Conservation (phyloP, 2,329 filamentous ascomycete genomes). For the Amauroascus verrucosus region DNA sequence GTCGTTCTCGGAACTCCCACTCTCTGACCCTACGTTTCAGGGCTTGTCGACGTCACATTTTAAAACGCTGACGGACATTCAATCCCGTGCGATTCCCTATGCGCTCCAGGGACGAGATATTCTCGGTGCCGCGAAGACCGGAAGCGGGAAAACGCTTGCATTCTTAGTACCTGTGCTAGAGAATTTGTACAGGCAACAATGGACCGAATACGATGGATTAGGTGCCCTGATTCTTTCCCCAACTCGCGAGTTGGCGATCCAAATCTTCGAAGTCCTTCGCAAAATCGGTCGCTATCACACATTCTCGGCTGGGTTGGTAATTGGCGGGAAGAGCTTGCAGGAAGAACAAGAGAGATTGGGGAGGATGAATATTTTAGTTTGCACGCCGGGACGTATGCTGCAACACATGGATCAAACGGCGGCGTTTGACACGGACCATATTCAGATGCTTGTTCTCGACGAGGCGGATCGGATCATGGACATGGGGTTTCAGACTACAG, state of each 20-base stretch:
- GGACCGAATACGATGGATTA: constrained; percentile 82
- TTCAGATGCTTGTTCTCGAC: constrained; percentile 87
- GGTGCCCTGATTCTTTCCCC: constrained; percentile 89
- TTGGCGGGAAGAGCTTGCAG: constrained; percentile 81
- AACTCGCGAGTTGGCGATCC: constrained; percentile 87
- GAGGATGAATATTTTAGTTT: constrained; percentile 94
- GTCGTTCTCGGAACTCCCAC: constrained; percentile 71
- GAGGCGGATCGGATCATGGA: constrained; percentile 96
- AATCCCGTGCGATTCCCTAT: constrained; percentile 76
- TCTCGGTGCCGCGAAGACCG: constrained; percentile 88
- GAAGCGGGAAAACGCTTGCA: constrained; percentile 87
- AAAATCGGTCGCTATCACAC: constrained; percentile 81
- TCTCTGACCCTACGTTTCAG: constrained; percentile 67
- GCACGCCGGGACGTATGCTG: constrained; percentile 86
- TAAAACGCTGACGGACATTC: constrained; percentile 81
- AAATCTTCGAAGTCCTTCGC: constrained; percentile 88
- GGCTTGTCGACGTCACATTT: constrained; percentile 83
- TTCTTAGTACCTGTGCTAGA: constrained; percentile 89
- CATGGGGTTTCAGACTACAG: constrained; percentile 84
- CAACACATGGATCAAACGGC: constrained; percentile 94
- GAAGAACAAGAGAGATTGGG: constrained; percentile 76
- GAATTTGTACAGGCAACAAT: constrained; percentile 78
- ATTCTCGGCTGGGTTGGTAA: constrained; percentile 87
- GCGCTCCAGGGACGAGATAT: constrained; percentile 80
- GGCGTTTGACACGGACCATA: constrained; percentile 75